These are phyloP conservation scores for Cladophialophora carrionii DNA, from an alignment of 2,329 filamentous ascomycete species.

Conservation along the genomic window DNA sequence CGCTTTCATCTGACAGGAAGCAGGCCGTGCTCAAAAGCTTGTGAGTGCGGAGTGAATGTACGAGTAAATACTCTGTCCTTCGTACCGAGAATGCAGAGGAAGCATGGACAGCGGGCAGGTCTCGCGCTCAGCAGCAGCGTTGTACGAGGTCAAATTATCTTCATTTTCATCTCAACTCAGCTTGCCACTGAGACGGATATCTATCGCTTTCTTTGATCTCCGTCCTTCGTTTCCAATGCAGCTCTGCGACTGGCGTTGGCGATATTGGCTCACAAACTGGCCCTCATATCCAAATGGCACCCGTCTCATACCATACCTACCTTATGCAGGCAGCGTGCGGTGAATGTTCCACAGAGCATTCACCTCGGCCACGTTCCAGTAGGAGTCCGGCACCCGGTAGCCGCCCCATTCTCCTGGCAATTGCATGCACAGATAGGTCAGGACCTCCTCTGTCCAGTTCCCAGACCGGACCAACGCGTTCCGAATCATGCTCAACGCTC, in stretches of 20 bases:
- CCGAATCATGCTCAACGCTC: constrained; percentile 26
- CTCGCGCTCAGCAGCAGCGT: background rate
- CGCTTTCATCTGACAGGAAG: background rate
- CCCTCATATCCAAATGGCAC: background rate
- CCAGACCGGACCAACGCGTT: constrained; percentile 23
- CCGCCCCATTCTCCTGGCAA: constrained; percentile 31
- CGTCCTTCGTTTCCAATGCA: background rate
- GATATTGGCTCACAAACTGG: background rate
- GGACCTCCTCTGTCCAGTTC: constrained; percentile 25
- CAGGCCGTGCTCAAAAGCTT: background rate
- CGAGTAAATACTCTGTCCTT: no score
- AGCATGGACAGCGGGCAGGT: background rate
- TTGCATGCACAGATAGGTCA: constrained; percentile 31
- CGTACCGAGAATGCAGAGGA: background rate
- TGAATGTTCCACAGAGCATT: constrained; percentile 15
- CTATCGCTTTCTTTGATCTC: background rate
- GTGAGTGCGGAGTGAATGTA: background rate
- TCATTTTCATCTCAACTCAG: background rate
- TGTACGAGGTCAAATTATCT: background rate
- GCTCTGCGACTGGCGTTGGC: background rate
- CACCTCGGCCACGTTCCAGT: constrained; percentile 27
- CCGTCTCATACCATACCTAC: background rate
- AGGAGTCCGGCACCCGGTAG: constrained; percentile 24
- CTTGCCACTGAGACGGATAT: background rate
- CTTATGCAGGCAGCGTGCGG: background rate